These are phyloP conservation scores for Ceratorhiza oryzae-sativae DNA, from an alignment of 1,284 basidiomycete species.

Conservation along the genomic window DNA sequence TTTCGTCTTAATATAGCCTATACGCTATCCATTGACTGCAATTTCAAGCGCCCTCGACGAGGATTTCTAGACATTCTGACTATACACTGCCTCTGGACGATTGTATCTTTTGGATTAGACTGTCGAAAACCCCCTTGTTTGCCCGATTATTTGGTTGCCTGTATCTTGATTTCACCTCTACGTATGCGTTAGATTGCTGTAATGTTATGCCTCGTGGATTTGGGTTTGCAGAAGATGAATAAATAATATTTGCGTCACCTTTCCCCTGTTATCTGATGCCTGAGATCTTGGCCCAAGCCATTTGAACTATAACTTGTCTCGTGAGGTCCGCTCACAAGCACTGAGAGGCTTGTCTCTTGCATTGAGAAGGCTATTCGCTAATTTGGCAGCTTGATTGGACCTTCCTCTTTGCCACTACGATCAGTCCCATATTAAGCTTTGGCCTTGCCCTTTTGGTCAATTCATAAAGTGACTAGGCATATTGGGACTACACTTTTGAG, in stretches of 20 bases:
- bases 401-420: no score
- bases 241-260: neutral
- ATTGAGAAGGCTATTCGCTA: no score
- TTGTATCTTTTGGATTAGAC: slow-evolving; percentile 15
- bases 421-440: neutral
- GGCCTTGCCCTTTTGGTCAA: neutral
- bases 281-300: no score
- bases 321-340: no score
- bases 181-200: slow-evolving; percentile 7
- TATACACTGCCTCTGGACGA: neutral
- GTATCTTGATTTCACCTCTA: slow-evolving; percentile 23
- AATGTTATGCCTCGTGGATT: slow-evolving; percentile 25
- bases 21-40: neutral
- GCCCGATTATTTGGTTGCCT: slow-evolving; percentile 31
- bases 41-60: slow-evolving; percentile 51
- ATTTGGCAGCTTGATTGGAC: no score
- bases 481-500: neutral
- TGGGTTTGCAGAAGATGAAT: slow-evolving; percentile 22
- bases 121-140: neutral
- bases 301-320: no score
- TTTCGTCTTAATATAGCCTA: neutral
- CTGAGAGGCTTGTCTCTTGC: no score
- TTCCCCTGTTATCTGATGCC: neutral
- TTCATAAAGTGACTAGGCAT: neutral
- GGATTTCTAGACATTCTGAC: slow-evolving; percentile 52